These are phyloP conservation scores for Pleurotus tuoliensis DNA, from an alignment of 768 basidiomycete species.

Conservation along the genomic window DNA sequence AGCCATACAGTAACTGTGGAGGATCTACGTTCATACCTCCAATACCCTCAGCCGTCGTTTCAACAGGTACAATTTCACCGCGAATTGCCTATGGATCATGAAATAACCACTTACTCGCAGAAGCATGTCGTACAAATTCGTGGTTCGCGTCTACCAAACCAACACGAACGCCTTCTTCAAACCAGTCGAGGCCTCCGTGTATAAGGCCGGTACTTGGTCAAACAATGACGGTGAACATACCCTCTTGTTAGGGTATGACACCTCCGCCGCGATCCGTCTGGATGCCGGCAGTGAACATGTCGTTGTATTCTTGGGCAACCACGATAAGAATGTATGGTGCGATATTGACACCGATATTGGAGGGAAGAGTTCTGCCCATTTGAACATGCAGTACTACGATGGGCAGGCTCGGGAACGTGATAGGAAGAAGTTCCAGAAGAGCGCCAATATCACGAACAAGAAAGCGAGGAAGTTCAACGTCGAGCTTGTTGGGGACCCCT, in stretches of 20 bases:
- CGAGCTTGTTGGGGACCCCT: not conserved
- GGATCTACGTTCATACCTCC: too few relatives aligned
- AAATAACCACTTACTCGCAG: too few relatives aligned
- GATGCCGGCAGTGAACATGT: not conserved
- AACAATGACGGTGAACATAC: not conserved
- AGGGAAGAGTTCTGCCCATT: not conserved
- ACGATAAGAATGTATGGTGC: not conserved
- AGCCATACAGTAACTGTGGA: too few relatives aligned
- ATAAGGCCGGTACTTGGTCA: not conserved
- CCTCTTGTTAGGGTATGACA: not conserved
- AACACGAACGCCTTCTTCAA: constrained; percentile 3
- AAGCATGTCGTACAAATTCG: not conserved
- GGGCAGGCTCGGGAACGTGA: not conserved
- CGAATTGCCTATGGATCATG: too few relatives aligned
- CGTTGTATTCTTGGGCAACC: not conserved
- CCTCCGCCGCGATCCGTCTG: not conserved
- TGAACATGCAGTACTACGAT: constrained; percentile 1
- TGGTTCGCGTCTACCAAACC: constrained; percentile 3
- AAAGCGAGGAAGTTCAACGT: not conserved
- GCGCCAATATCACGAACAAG: not conserved
- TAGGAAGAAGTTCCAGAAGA: not conserved
- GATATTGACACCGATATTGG: not conserved
- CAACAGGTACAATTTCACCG: too few relatives aligned
- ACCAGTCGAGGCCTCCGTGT: not conserved
- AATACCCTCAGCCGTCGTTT: too few relatives aligned